Conservation (phyloP, 176 grass and related monocot genomes). For the Aegilops tauschii region DNA sequence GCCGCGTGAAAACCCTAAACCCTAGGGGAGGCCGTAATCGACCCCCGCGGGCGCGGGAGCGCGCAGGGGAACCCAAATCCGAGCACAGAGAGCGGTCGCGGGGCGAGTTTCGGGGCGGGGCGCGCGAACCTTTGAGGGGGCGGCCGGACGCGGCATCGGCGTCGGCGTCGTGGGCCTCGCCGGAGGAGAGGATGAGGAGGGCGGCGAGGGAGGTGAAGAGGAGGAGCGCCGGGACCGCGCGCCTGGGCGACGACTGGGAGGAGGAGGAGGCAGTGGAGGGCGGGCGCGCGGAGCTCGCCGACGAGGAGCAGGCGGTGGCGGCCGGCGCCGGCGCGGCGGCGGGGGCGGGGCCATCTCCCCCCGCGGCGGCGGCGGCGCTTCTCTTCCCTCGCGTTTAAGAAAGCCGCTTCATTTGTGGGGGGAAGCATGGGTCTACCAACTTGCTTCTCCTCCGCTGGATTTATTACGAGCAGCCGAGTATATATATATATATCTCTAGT, state of each 20-base stretch:
- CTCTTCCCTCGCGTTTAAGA: constrained; percentile 10
- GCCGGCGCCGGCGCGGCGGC: constrained; percentile 14
- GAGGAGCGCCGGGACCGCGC: constrained; percentile 42
- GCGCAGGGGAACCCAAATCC: neutral
- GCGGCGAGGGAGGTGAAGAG: constrained; percentile 42
- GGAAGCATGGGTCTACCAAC: neutral
- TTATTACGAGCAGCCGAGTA: neutral
- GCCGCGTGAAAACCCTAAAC: constrained; percentile 25
- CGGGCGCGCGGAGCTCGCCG: neutral
- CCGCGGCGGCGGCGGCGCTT: constrained; percentile 29
- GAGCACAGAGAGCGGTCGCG: neutral
- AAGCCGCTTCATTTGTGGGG: neutral
- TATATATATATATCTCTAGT: neutral
- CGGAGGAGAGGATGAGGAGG: constrained; percentile 44
- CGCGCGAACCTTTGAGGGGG: constrained; percentile 18
- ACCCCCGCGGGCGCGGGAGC: neutral
- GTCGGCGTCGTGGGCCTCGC: constrained; percentile 19
- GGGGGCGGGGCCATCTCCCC: constrained; percentile 24
- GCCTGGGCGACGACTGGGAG: neutral
- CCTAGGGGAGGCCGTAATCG: constrained; percentile 24
- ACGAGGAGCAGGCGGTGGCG: constrained; percentile 2
- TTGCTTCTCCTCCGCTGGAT: neutral
- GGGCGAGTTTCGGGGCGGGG: neutral
- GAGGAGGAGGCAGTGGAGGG: neutral
- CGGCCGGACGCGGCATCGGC: neutral